phyloP scores from a whole-genome alignment of 371 early-diverging fungal genomes.

The Saksenaea oblongispora region DNA sequence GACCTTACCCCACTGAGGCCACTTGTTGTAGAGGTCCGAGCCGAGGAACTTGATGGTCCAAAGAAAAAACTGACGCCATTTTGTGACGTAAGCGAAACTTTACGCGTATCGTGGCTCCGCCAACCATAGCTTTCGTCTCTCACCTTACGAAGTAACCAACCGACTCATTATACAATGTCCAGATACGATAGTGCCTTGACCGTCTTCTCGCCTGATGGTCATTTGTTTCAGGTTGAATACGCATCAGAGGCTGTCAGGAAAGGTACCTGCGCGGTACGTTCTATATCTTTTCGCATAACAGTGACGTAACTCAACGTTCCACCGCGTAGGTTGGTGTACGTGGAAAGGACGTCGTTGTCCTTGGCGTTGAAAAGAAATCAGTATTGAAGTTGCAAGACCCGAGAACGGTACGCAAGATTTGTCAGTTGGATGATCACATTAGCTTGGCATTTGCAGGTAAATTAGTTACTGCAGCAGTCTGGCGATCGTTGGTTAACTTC shows the following conservation, averaged over 20 bases:
- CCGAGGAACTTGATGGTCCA: too few relatives aligned
- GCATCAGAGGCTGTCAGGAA: slow-evolving; percentile 99
- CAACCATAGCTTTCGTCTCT: not conserved
- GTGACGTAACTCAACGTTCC: not conserved
- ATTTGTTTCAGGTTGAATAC: slow-evolving; percentile 99
- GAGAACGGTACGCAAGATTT: slow-evolving; percentile 95
- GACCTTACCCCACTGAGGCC: too few relatives aligned
- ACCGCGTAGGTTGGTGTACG: slow-evolving; percentile 90
- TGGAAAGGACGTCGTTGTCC: slow-evolving; percentile 88
- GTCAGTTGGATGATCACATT: slow-evolving; percentile 95
- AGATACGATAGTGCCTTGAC: slow-evolving; percentile 95
- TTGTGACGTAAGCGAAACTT: not conserved
- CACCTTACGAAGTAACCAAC: not conserved
- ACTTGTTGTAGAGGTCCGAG: too few relatives aligned
- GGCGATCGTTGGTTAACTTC: not conserved
- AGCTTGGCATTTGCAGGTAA: slow-evolving; percentile 96
- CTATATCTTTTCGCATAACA: not conserved
- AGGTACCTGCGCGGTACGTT: slow-evolving; percentile 94
- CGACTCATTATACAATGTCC: slow-evolving; percentile 31
- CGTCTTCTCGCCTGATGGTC: slow-evolving; percentile 99
- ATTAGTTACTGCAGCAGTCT: not conserved
- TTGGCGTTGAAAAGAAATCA: slow-evolving; percentile 98
- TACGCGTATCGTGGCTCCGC: too few relatives aligned
- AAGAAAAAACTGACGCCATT: too few relatives aligned
- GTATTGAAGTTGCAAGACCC: slow-evolving; percentile 96